A percentile compares a stretch with the other conserved stretches of the same genome.
Evolutionary conservation across 2,329 filamentous ascomycete species (phyloP).

Genomic region (Graphilbum ipis-grandicollis): DNA sequence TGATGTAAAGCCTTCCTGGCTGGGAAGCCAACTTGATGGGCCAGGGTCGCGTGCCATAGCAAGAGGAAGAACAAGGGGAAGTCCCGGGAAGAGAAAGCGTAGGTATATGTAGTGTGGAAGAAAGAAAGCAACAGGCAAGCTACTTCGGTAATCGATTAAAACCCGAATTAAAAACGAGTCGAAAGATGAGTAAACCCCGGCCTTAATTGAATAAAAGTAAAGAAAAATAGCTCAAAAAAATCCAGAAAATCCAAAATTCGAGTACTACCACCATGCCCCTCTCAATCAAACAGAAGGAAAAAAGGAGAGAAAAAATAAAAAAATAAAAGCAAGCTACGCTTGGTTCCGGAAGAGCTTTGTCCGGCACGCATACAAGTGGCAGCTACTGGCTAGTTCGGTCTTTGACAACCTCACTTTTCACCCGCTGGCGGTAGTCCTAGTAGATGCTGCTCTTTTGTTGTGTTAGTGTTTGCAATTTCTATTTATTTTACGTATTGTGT

Average conservation of each 20-base stretch:
- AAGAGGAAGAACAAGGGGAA: slow-evolving; percentile 17
- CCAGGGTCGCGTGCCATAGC: slow-evolving; percentile 23
- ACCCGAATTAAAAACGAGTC: slow-evolving; percentile 3
- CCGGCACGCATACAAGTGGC: not conserved
- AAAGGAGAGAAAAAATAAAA: too few species aligned
- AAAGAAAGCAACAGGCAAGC: slow-evolving; percentile 3
- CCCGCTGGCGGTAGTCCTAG: too few species aligned
- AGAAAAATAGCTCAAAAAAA: too few species aligned
- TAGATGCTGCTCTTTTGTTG: too few species aligned
- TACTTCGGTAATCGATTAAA: too few species aligned
- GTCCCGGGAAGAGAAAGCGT: slow-evolving; percentile 9
- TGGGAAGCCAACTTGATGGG: slow-evolving; percentile 18
- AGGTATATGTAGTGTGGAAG: slow-evolving; percentile 6
- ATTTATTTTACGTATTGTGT: too few species aligned
- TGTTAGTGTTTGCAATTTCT: too few species aligned
- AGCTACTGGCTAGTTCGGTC: not conserved
- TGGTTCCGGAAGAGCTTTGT: slow-evolving; percentile 8
- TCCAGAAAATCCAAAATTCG: too few species aligned
- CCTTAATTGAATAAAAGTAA: not conserved
- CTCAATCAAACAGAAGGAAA: too few species aligned
- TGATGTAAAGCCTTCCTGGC: slow-evolving; percentile 15
- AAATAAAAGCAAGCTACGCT: slow-evolving; percentile 6
- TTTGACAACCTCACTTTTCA: not conserved
- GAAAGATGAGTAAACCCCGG: too few species aligned
- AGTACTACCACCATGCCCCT: too few species aligned